phyloP scores from a whole-genome alignment of 768 basidiomycete species.

The Pleurotus platypus region DNA sequence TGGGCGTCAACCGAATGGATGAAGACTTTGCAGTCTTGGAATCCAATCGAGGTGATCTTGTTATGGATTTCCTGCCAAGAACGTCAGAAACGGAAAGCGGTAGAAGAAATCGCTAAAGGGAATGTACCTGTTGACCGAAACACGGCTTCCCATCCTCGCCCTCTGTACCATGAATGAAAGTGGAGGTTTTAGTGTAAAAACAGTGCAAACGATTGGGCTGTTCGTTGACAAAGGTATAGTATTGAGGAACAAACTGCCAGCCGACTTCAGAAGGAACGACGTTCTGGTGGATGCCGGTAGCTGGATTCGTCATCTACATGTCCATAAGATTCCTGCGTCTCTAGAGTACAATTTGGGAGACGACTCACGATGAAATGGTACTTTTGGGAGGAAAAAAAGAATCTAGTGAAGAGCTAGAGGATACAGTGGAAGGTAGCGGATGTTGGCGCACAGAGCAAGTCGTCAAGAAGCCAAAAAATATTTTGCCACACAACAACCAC shows the following conservation, averaged over 20 bases:
- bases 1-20: slow-evolving; percentile 99
- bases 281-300: slow-evolving; percentile 43
- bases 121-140: slow-evolving; percentile 82
- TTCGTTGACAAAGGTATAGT: slow-evolving; percentile 99
- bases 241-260: slow-evolving; percentile 99
- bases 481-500: slow-evolving; percentile 8
- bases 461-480: slow-evolving; percentile 31
- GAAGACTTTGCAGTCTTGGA: slow-evolving; percentile 97
- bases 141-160: slow-evolving; percentile 90
- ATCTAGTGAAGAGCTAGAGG: slow-evolving; percentile 19
- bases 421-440: slow-evolving; percentile 23
- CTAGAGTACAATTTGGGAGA: background rate
- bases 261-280: slow-evolving; percentile 93
- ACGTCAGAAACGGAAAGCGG: background rate
- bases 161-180: slow-evolving; percentile 96
- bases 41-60: slow-evolving; percentile 91
- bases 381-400: slow-evolving; percentile 29
- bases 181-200: slow-evolving; percentile 98
- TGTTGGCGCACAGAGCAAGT: slow-evolving; percentile 21
- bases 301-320: slow-evolving; percentile 31
- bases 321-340: background rate
- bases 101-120: slow-evolving; percentile 18
- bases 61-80: slow-evolving; percentile 85
- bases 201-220: slow-evolving; percentile 95
- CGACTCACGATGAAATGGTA: slow-evolving; percentile 22